A percentile compares a stretch with the other conserved stretches of the same genome.
These are phyloP conservation scores for Termitomyces sp. DNA, from an alignment of 768 basidiomycete species.

Conservation along the genomic window DNA sequence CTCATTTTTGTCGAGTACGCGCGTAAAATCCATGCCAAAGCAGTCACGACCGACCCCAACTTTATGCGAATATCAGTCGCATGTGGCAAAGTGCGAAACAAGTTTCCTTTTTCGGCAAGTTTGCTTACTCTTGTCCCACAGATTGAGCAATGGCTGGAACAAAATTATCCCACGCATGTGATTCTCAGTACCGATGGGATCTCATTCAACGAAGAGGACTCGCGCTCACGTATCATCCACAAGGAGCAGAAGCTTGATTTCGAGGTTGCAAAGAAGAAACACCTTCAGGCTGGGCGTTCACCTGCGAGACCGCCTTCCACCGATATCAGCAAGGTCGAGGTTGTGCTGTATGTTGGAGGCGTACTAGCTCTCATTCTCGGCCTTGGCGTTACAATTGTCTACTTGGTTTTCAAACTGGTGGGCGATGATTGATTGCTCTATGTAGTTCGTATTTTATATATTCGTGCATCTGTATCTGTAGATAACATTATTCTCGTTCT, in stretches of 20 bases:
- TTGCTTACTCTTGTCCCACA: conserved; percentile 19
- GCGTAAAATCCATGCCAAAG: conserved; percentile 78
- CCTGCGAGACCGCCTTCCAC: neutral
- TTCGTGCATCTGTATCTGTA: conserved; percentile 1
- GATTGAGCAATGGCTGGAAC: conserved; percentile 95
- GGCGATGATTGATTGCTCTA: conserved; percentile 1
- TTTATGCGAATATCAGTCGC: conserved; percentile 79
- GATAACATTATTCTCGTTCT: neutral
- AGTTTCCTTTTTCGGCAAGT: conserved; percentile 1
- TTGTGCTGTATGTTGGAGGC: conserved; percentile 24
- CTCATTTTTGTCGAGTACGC: conserved; percentile 82
- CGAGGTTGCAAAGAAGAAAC: conserved; percentile 25
- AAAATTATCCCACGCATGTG: conserved; percentile 91
- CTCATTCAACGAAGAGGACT: conserved; percentile 44
- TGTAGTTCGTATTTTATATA: neutral
- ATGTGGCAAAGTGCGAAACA: conserved; percentile 65
- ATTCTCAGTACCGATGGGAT: conserved; percentile 22
- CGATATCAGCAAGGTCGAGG: conserved; percentile 16
- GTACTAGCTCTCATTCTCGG: conserved; percentile 10
- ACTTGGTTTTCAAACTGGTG: conserved; percentile 6
- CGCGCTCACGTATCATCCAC: conserved; percentile 47
- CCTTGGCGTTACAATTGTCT: conserved; percentile 10
- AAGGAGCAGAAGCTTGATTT: conserved; percentile 38
- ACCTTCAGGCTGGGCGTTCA: conserved; percentile 16
- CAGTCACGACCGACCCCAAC: conserved; percentile 77